These are phyloP conservation scores for Acanthamoeba culbertsoni DNA, from an alignment of 208 protist species.

Conservation along the genomic window DNA sequence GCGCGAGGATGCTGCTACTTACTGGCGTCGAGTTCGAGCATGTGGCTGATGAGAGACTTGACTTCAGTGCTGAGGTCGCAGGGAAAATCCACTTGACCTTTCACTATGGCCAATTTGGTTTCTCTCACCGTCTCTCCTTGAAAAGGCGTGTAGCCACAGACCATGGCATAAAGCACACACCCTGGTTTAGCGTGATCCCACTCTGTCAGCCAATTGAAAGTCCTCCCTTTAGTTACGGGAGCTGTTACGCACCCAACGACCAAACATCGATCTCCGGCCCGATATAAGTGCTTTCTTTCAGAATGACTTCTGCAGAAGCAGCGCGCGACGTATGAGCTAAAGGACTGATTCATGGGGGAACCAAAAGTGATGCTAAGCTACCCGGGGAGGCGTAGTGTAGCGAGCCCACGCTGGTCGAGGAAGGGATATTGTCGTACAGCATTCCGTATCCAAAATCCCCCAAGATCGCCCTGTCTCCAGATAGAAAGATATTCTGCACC, in stretches of 20 bases:
- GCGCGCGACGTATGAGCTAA: too few species aligned
- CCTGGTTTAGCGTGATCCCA: too few species aligned
- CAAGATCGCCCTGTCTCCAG: neutral
- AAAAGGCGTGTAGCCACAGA: neutral
- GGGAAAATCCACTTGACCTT: neutral
- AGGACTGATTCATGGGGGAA: too few species aligned
- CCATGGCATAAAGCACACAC: constrained; percentile 24
- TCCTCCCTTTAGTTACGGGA: too few species aligned
- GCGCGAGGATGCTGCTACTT: neutral
- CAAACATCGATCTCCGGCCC: constrained; percentile 33
- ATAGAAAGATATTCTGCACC: neutral
- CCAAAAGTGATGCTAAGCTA: neutral
- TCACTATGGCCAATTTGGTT: constrained; percentile 10
- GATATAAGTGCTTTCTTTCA: neutral
- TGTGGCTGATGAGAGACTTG: neutral
- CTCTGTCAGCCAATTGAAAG: neutral
- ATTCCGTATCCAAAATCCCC: constrained; percentile 9
- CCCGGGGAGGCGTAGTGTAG: constrained; percentile 6
- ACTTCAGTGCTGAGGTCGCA: neutral
- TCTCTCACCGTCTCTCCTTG: neutral
- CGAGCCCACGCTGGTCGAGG: neutral
- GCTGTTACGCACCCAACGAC: neutral
- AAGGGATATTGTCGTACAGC: neutral
- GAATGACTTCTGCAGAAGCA: constrained; percentile 46
- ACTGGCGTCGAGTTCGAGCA: neutral